phyloP scores from a whole-genome alignment of 2,329 filamentous ascomycete species.

The Elsinoe necatrix region DNA sequence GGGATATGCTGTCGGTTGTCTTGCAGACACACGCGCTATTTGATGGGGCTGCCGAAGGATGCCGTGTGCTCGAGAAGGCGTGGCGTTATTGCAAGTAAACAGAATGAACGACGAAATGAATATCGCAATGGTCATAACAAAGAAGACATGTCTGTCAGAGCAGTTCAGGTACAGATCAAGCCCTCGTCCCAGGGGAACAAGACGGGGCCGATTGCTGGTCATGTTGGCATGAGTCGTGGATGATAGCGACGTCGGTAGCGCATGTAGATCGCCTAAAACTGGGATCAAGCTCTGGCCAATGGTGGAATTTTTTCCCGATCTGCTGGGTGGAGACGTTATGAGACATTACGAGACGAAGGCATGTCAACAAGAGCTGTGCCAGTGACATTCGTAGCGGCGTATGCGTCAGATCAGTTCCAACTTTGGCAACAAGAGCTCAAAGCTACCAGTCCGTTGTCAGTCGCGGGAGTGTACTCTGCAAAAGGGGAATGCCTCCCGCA shows the following conservation, averaged over 20 bases:
- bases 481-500: conserved; percentile 3
- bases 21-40: neutral
- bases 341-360: conserved; percentile 10
- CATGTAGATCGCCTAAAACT: conserved; percentile 11
- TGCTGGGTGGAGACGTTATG: conserved; percentile 11
- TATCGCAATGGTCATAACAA: neutral
- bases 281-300: conserved; percentile 12
- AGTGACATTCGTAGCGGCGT: neutral
- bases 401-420: neutral
- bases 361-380: neutral
- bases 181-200: neutral
- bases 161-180: neutral
- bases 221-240: conserved; percentile 7
- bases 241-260: conserved; percentile 11
- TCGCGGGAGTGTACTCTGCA: neutral
- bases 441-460: neutral
- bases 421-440: neutral
- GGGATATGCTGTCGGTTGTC: neutral
- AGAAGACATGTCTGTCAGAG: neutral
- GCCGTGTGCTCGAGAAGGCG: neutral
- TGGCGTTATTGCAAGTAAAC: neutral
- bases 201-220: conserved; percentile 1
- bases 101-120: neutral
- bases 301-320: conserved; percentile 8
- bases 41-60: neutral